Percentiles rank a stretch among this genome's conserved stretches.
Evolutionary conservation across 2,329 filamentous ascomycete genomes (phyloP).

Genomic region (Periconia sp.): DNA sequence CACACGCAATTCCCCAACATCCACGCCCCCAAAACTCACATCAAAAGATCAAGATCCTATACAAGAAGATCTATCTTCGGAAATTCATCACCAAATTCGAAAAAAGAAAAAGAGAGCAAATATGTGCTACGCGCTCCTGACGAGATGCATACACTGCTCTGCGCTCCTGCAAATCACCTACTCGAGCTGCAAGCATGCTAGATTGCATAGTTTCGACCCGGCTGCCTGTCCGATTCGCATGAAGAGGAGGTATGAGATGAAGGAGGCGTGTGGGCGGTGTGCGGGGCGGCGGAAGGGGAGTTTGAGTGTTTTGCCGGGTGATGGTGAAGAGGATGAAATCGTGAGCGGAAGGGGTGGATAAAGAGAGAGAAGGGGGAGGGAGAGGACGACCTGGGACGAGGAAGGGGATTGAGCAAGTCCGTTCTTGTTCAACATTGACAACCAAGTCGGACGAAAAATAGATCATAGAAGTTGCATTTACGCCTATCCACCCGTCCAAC

Average conservation of each 20-base stretch:
- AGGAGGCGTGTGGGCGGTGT: conserved; percentile 17
- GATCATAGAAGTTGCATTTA: no score
- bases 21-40: no score
- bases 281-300: conserved; percentile 14
- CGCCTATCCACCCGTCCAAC: no score
- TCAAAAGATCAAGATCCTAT: no score
- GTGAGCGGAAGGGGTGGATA: background rate
- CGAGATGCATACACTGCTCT: conserved; percentile 23
- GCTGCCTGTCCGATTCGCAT: conserved; percentile 31
- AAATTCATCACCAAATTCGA: no score
- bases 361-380: background rate
- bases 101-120: no score
- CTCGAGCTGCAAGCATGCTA: conserved; percentile 28
- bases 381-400: background rate
- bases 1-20: no score
- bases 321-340: background rate
- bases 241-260: conserved; percentile 14
- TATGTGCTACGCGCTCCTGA: conserved; percentile 36
- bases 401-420: no score
- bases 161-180: conserved; percentile 22
- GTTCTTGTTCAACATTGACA: no score
- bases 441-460: no score
- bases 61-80: no score
- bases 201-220: conserved; percentile 21
- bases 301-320: conserved; percentile 19